Evolutionary conservation across 305 asterid genomes (phyloP).

Genomic region (Andrographis paniculata): DNA sequence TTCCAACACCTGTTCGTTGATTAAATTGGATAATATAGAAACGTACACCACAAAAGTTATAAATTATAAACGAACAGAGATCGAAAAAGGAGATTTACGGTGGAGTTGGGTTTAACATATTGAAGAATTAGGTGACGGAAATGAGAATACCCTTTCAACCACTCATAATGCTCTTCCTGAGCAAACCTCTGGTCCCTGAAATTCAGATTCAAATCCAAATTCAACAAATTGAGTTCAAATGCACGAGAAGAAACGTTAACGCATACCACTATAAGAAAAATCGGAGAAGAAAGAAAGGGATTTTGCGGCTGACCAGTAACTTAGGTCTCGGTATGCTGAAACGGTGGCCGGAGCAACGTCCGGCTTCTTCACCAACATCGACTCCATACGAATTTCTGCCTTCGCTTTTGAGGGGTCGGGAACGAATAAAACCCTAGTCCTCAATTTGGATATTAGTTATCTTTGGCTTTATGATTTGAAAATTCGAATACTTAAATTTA

Average conservation of each 20-base stretch:
- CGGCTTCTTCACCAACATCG: slow-evolving; percentile 25
- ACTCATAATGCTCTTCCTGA: slow-evolving; percentile 87
- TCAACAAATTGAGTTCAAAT: slow-evolving; percentile 3
- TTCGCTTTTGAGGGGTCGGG: background rate
- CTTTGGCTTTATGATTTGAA: no score
- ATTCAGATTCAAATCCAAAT: background rate
- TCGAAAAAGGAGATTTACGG: slow-evolving; percentile 33
- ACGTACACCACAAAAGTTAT: no score
- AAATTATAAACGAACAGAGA: background rate
- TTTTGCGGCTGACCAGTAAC: slow-evolving; percentile 50
- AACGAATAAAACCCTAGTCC: background rate
- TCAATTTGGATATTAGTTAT: background rate
- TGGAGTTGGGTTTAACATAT: slow-evolving; percentile 40
- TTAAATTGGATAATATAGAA: no score
- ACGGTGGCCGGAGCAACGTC: slow-evolving; percentile 64
- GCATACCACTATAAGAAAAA: background rate
- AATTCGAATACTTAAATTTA: no score
- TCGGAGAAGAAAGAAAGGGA: background rate
- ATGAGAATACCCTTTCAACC: slow-evolving; percentile 81
- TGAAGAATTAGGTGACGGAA: slow-evolving; percentile 70
- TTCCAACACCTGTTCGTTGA: slow-evolving; percentile 84
- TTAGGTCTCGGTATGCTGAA: slow-evolving; percentile 68
- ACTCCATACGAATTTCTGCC: slow-evolving; percentile 26
- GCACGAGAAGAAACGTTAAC: background rate
- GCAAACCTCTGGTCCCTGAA: slow-evolving; percentile 79